A percentile compares a stretch with the other conserved stretches of the same genome.
phyloP scores from a whole-genome alignment of 345 rosid species.

The Citrus unshiu region DNA sequence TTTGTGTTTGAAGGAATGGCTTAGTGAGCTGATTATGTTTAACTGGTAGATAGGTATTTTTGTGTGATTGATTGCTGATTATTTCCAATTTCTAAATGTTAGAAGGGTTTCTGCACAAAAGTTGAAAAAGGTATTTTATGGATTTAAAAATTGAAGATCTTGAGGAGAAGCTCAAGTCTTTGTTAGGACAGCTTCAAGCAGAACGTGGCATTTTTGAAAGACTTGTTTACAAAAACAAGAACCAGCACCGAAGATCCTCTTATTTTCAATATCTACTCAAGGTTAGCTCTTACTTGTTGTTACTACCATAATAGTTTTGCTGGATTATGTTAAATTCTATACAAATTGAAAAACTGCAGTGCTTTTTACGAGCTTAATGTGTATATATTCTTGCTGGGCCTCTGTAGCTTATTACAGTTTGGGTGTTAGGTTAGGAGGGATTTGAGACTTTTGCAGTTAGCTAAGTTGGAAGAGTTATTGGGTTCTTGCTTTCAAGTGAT shows the following conservation, averaged over 20 bases:
- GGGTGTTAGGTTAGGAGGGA: conserved; percentile 77
- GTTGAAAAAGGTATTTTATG: neutral
- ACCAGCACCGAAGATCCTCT: conserved; percentile 83
- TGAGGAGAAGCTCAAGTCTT: conserved; percentile 60
- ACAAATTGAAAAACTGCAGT: too few species aligned
- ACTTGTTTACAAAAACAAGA: conserved; percentile 87
- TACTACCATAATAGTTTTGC: neutral
- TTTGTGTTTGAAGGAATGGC: neutral
- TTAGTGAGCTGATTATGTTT: neutral
- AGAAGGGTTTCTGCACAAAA: neutral
- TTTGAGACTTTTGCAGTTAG: conserved; percentile 65
- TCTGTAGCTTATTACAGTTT: neutral
- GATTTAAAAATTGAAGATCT: conserved; percentile 31
- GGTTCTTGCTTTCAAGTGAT: conserved; percentile 68
- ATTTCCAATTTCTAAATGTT: neutral
- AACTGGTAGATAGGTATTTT: neutral
- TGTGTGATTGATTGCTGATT: neutral
- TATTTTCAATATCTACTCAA: conserved; percentile 84
- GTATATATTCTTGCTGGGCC: neutral
- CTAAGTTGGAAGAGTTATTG: conserved; percentile 56
- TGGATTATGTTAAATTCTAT: neutral
- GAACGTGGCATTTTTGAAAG: conserved; percentile 71
- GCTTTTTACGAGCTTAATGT: neutral
- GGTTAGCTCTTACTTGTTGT: conserved; percentile 32
- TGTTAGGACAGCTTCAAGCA: conserved; percentile 43